Conservation (phyloP, 2,329 filamentous ascomycete species). For the Fusarium sp. region DNA sequence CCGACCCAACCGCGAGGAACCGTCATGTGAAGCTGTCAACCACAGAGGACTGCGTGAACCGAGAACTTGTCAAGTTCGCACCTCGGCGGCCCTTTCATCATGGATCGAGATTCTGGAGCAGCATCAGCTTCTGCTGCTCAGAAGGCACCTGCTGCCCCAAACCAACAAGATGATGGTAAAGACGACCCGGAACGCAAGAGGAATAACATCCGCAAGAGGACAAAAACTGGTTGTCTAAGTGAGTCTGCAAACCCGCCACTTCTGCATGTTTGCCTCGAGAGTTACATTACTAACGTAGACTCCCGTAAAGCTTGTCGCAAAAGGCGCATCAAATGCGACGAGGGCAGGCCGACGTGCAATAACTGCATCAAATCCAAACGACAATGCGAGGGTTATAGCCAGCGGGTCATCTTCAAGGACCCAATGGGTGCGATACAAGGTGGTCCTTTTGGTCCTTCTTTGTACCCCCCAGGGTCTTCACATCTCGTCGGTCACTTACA, state of each 20-base stretch:
- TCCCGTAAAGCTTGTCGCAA: slow-evolving; percentile 80
- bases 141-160: slow-evolving; percentile 46
- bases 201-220: slow-evolving; percentile 72
- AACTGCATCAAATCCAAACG: slow-evolving; percentile 91
- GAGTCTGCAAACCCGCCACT: slow-evolving; percentile 52
- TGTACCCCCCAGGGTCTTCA: slow-evolving; percentile 57
- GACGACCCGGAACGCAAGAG: slow-evolving; percentile 61
- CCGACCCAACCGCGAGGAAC: slow-evolving; percentile 13
- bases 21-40: slow-evolving; percentile 38
- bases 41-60: slow-evolving; percentile 22
- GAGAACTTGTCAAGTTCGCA: slow-evolving; percentile 13
- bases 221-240: slow-evolving; percentile 94
- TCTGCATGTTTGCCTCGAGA: not conserved
- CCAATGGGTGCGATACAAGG: slow-evolving; percentile 61
- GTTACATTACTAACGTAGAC: slow-evolving; percentile 34
- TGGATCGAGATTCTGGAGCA: slow-evolving; percentile 34
- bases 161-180: slow-evolving; percentile 52
- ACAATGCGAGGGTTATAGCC: slow-evolving; percentile 85
- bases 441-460: slow-evolving; percentile 55
- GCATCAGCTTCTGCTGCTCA: slow-evolving; percentile 25
- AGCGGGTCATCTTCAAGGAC: slow-evolving; percentile 84
- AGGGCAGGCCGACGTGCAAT: slow-evolving; percentile 83
- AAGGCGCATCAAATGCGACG: slow-evolving; percentile 96
- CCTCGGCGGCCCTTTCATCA: slow-evolving; percentile 8
- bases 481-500: slow-evolving; percentile 47